Conservation (phyloP, 495 filamentous ascomycete genomes). For the Viridothelium virens region DNA sequence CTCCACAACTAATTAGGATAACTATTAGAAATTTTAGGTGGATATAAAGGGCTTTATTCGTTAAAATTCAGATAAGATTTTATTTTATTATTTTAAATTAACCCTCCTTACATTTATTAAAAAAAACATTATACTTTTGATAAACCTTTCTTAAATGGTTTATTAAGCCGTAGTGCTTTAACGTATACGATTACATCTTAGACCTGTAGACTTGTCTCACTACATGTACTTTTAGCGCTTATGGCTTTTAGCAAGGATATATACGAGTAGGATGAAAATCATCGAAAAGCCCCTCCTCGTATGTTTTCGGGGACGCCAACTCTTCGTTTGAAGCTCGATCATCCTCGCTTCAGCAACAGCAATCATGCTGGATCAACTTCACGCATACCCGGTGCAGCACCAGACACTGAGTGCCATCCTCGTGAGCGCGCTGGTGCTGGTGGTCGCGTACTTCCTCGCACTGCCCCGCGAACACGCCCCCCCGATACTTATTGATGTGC, state of each 20-base stretch:
- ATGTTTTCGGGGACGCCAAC: slow-evolving; percentile 10
- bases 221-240: neutral
- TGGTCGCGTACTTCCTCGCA: slow-evolving; percentile 10
- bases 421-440: slow-evolving; percentile 9
- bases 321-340: slow-evolving; percentile 7
- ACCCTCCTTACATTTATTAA: neutral
- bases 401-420: slow-evolving; percentile 4
- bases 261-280: slow-evolving; percentile 8
- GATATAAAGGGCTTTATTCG: too few species aligned
- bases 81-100: too few species aligned
- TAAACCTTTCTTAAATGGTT: slow-evolving; percentile 12
- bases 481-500: slow-evolving; percentile 4
- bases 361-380: slow-evolving; percentile 10
- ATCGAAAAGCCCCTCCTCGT: slow-evolving; percentile 10
- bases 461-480: slow-evolving; percentile 9
- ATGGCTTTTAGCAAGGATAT: slow-evolving; percentile 9
- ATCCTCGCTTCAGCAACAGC: slow-evolving; percentile 5
- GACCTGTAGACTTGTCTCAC: neutral
- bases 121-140: slow-evolving; percentile 5
- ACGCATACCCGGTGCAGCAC: slow-evolving; percentile 5
- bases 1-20: too few species aligned
- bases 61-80: too few species aligned
- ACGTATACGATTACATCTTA: slow-evolving; percentile 10
- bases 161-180: slow-evolving; percentile 1
- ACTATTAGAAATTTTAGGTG: too few species aligned